Percentiles rank a stretch among this genome's conserved stretches.
Conservation (phyloP, 2,329 filamentous ascomycete species). For the Sarocladium kiliense region DNA sequence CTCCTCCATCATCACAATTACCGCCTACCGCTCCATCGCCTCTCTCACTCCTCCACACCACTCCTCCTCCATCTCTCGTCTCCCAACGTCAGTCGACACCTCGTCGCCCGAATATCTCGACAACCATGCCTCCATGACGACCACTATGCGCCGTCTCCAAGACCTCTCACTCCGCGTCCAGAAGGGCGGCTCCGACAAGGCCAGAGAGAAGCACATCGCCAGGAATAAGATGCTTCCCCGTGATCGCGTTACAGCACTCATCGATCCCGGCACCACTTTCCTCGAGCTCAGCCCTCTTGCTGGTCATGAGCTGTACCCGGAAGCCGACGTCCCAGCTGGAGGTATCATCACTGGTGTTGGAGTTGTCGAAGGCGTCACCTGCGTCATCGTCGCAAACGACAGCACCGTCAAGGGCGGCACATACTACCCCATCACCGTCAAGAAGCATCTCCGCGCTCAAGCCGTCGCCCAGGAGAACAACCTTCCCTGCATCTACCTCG, state of each 20-base stretch:
- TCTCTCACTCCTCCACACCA: conserved; percentile 79
- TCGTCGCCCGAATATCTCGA: conserved; percentile 74
- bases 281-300: conserved; percentile 91
- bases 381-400: conserved; percentile 92
- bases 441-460: conserved; percentile 93
- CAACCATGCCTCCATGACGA: conserved; percentile 73
- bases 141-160: conserved; percentile 64
- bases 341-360: conserved; percentile 93
- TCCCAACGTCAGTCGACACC: conserved; percentile 72
- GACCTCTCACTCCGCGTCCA: conserved; percentile 67
- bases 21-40: conserved; percentile 43
- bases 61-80: conserved; percentile 73
- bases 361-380: conserved; percentile 82
- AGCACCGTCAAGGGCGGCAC: conserved; percentile 96
- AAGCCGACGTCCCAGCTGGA: conserved; percentile 81
- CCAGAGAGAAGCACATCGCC: conserved; percentile 79
- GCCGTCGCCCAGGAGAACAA: conserved; percentile 85
- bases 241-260: conserved; percentile 79
- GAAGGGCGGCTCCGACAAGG: conserved; percentile 73
- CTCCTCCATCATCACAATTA: background rate
- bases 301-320: conserved; percentile 78
- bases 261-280: conserved; percentile 87
- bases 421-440: conserved; percentile 95
- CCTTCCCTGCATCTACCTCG: conserved; percentile 82
- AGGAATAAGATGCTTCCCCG: conserved; percentile 92